Percentiles rank a stretch among this genome's conserved stretches.
These are phyloP conservation scores for Austropuccinia psidii DNA, from an alignment of 1,284 basidiomycete genomes.

Conservation along the genomic window DNA sequence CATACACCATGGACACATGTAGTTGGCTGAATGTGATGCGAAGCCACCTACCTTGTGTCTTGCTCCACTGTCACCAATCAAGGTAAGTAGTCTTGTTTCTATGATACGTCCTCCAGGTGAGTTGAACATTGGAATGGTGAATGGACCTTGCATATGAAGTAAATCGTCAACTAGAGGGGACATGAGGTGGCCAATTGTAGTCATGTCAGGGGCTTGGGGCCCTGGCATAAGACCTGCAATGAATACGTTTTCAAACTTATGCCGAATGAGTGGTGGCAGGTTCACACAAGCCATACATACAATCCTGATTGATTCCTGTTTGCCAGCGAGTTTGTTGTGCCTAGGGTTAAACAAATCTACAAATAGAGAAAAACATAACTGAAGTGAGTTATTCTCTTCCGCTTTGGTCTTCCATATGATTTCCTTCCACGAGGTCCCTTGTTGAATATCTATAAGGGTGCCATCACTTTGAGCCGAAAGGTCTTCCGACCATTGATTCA, in stretches of 20 bases:
- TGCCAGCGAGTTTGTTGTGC: not conserved
- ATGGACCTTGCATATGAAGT: no score
- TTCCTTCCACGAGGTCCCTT: not conserved
- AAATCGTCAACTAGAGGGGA: not conserved
- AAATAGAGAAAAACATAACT: not conserved
- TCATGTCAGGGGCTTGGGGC: not conserved
- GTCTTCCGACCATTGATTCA: not conserved
- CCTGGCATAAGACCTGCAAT: not conserved
- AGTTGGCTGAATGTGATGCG: slow-evolving; percentile 11
- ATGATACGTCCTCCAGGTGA: not conserved
- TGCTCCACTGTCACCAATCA: slow-evolving; percentile 19
- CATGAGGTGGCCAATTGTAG: not conserved
- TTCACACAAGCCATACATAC: not conserved
- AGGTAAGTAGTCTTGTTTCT: not conserved
- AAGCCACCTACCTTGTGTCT: slow-evolving; percentile 9
- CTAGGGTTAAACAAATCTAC: not conserved
- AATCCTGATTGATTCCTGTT: not conserved
- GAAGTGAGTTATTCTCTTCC: no score
- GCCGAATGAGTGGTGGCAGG: not conserved
- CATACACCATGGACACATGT: slow-evolving; percentile 8
- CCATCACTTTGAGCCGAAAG: not conserved
- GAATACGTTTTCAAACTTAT: not conserved
- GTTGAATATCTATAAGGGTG: not conserved
- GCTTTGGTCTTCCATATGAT: not conserved
- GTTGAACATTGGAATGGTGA: not conserved